These are phyloP conservation scores for Chlamydomonas incerta DNA, from an alignment of 139 green algal genomes.

Conservation along the genomic window DNA sequence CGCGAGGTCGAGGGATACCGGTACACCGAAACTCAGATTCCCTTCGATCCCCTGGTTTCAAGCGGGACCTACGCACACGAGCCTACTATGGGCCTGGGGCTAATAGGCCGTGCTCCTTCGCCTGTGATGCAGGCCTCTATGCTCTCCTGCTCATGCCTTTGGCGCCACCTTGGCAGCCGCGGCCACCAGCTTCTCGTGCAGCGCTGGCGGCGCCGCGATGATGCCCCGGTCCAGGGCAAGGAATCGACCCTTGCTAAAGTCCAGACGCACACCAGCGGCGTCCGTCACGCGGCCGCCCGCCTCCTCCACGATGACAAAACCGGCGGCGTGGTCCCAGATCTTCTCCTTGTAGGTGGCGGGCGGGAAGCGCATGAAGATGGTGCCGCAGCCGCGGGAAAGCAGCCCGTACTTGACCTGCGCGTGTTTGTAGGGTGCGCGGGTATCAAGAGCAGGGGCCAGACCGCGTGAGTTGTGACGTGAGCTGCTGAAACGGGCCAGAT, in stretches of 20 bases:
- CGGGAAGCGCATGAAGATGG: conserved; percentile 94
- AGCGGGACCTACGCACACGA: too few relatives aligned
- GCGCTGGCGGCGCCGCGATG: conserved; percentile 66
- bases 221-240: conserved; percentile 74
- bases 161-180: conserved; percentile 44
- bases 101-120: too few relatives aligned
- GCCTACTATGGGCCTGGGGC: too few relatives aligned
- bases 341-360: conserved; percentile 87
- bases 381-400: conserved; percentile 79
- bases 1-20: too few relatives aligned
- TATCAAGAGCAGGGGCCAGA: too few relatives aligned
- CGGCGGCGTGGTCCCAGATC: conserved; percentile 93
- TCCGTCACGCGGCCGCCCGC: conserved; percentile 82
- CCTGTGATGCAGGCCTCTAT: too few relatives aligned
- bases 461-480: too few relatives aligned
- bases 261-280: conserved; percentile 61
- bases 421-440: too few relatives aligned
- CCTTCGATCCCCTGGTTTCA: too few relatives aligned
- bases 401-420: conserved; percentile 93
- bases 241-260: conserved; percentile 76
- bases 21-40: too few relatives aligned
- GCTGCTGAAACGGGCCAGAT: too few relatives aligned
- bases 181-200: conserved; percentile 62
- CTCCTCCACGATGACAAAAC: conserved; percentile 87
- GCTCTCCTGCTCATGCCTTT: too few relatives aligned